phyloP scores from a whole-genome alignment of 805 yeast genomes.

The Kodamaea kaohsiungensis region DNA sequence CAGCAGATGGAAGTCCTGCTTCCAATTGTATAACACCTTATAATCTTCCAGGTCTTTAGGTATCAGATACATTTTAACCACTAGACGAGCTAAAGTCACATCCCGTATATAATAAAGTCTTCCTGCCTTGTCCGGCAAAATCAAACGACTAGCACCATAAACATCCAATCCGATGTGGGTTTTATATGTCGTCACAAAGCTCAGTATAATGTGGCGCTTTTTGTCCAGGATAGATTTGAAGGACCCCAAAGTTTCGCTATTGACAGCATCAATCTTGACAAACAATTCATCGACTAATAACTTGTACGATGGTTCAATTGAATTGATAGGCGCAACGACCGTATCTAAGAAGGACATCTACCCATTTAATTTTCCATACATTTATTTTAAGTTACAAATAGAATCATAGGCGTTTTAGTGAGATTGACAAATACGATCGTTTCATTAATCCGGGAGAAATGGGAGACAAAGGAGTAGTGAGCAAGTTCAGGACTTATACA shows the following conservation, averaged over 20 bases:
- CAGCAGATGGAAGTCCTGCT: conserved; percentile 30
- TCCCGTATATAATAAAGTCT: conserved; percentile 68
- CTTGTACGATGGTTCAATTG: conserved; percentile 35
- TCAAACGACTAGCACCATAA: conserved; percentile 63
- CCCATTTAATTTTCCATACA: neutral
- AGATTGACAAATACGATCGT: too few relatives aligned
- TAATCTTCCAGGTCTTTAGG: conserved; percentile 65
- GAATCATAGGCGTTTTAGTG: too few relatives aligned
- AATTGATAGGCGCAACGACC: conserved; percentile 5
- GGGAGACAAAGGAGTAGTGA: neutral
- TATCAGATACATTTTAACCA: conserved; percentile 53
- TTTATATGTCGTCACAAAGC: conserved; percentile 32
- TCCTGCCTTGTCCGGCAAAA: conserved; percentile 63
- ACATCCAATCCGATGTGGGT: conserved; percentile 50
- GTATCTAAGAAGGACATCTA: neutral
- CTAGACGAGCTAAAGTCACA: conserved; percentile 50
- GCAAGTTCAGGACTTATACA: too few relatives aligned
- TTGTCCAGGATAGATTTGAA: conserved; percentile 25
- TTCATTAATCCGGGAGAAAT: neutral
- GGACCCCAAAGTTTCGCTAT: conserved; percentile 24
- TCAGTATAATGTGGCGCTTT: conserved; percentile 26
- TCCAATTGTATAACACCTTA: conserved; percentile 37
- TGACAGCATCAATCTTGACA: conserved; percentile 38
- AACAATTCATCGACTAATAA: conserved; percentile 44
- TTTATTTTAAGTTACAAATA: neutral